A percentile compares a stretch with the other conserved stretches of the same genome.
phyloP scores from a whole-genome alignment of 2,329 filamentous ascomycete genomes.

The Colletotrichum destructivum region DNA sequence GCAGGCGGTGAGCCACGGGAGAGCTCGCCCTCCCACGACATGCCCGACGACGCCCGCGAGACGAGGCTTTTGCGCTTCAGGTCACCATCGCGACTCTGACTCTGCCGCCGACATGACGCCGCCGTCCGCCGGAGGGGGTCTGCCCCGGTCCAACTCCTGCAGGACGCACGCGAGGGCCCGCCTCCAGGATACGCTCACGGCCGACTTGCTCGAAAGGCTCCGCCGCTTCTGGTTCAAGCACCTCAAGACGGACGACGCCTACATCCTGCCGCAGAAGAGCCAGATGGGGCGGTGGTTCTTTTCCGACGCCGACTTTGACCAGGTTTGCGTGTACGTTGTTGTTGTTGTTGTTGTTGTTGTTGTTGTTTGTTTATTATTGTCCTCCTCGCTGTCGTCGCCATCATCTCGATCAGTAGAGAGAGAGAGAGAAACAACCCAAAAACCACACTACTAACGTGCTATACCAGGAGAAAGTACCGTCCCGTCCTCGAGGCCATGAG shows the following conservation, averaged over 20 bases:
- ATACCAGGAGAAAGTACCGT: conserved; percentile 50
- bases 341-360: too few species aligned
- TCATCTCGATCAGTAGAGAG: too few species aligned
- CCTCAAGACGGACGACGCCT: conserved; percentile 46
- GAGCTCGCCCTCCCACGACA: conserved; percentile 8
- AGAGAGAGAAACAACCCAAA: too few species aligned
- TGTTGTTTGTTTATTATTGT: too few species aligned
- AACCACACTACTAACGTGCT: not conserved
- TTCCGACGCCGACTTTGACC: conserved; percentile 53
- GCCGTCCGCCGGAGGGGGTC: not conserved
- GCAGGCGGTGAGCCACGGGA: conserved; percentile 16
- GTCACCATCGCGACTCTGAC: not conserved
- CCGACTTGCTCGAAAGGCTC: conserved; percentile 49
- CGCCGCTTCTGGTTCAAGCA: conserved; percentile 58
- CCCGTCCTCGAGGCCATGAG: conserved; percentile 54
- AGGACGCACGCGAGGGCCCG: conserved; percentile 33
- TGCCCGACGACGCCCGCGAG: not conserved
- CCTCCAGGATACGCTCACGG: conserved; percentile 47
- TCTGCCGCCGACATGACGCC: conserved; percentile 24
- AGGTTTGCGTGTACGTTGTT: conserved; percentile 52
- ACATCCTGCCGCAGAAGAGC: conserved; percentile 47
- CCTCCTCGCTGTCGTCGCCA: too few species aligned
- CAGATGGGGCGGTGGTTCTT: conserved; percentile 54
- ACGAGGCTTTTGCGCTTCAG: conserved; percentile 4
- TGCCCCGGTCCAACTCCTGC: conserved; percentile 36